Conservation (phyloP, 441 rosid genomes). For the Corymbia calophylla region DNA sequence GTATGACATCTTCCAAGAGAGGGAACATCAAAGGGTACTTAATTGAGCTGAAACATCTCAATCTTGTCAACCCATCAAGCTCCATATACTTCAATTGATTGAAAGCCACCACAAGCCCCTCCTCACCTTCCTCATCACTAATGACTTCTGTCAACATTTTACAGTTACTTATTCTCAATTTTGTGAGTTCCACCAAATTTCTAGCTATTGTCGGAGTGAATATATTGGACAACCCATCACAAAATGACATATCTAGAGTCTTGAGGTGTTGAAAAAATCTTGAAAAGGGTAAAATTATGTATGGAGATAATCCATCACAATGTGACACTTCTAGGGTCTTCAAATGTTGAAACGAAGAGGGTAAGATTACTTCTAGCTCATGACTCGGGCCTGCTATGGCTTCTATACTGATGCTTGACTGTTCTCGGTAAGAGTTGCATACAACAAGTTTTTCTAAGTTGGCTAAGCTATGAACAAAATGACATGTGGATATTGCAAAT, state of each 20-base stretch:
- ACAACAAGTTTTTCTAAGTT: background rate
- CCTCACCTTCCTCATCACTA: background rate
- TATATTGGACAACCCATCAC: background rate
- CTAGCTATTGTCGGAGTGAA: background rate
- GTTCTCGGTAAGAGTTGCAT: accelerated
- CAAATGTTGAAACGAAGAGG: background rate
- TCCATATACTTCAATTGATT: background rate
- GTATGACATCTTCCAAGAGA: background rate
- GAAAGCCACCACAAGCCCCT: background rate
- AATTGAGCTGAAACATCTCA: background rate
- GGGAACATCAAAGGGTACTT: background rate
- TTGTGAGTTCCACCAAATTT: background rate
- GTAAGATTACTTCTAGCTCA: background rate
- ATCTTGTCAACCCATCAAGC: background rate
- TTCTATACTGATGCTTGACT: accelerated
- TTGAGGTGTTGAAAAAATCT: background rate
- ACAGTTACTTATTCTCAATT: background rate
- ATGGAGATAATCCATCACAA: background rate
- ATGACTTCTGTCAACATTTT: background rate
- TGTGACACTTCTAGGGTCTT: background rate
- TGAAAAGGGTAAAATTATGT: background rate
- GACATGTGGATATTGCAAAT: accelerated
- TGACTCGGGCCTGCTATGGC: background rate
- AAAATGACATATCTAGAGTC: background rate
- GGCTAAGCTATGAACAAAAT: background rate